Conservation (phyloP, 78 protist species). For the Dictyostelium intermedium region DNA sequence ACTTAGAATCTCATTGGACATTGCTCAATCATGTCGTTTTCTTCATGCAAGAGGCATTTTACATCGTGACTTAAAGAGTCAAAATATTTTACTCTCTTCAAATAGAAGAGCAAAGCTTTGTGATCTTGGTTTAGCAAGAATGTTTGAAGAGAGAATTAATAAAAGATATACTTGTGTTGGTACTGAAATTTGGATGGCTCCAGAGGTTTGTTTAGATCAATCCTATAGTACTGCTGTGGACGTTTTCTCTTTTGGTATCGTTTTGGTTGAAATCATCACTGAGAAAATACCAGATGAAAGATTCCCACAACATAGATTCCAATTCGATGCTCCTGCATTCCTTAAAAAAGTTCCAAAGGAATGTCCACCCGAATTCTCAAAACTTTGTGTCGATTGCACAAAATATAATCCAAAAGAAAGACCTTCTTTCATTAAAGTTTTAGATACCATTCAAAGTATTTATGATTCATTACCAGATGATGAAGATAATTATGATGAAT, state of each 20-base stretch:
- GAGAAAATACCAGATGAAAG: conserved; percentile 52
- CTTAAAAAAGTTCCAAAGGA: conserved; percentile 51
- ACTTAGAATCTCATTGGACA: conserved; percentile 53
- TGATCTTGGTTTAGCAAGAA: conserved; percentile 77
- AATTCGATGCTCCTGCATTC: conserved; percentile 38
- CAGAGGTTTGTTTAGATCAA: conserved; percentile 63
- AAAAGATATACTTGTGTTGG: conserved; percentile 67
- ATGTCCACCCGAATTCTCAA: conserved; percentile 64
- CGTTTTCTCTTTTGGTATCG: conserved; percentile 81
- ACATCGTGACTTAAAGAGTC: conserved; percentile 87
- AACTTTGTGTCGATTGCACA: conserved; percentile 25
- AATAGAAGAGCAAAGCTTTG: conserved; percentile 79
- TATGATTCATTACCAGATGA: conserved; percentile 70
- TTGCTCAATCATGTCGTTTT: conserved; percentile 74
- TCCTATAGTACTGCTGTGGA: conserved; percentile 55
- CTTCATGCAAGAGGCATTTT: conserved; percentile 73
- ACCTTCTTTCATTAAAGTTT: conserved; percentile 44
- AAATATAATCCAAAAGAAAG: conserved; percentile 45
- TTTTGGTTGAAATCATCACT: conserved; percentile 70
- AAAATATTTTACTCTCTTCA: conserved; percentile 89
- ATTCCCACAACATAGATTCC: conserved; percentile 36
- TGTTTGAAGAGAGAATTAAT: conserved; percentile 65
- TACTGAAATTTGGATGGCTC: conserved; percentile 80
- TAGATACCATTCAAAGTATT: conserved; percentile 5
- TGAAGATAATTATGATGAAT: not conserved